These are phyloP conservation scores for Xylaria nigripes DNA, from an alignment of 495 filamentous ascomycete genomes.

Conservation along the genomic window DNA sequence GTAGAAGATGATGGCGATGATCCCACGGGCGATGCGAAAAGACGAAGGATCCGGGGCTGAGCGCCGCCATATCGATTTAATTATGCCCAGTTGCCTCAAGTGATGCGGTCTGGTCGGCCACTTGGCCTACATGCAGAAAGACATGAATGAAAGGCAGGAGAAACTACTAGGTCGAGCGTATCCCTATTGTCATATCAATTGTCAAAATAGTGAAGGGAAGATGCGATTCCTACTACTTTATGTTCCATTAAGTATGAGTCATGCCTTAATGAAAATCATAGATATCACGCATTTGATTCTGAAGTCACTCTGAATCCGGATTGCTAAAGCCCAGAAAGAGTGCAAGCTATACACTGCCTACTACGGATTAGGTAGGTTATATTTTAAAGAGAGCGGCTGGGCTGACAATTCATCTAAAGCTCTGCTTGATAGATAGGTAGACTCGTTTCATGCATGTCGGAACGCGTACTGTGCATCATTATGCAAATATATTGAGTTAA, in stretches of 20 bases:
- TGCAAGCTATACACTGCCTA: no score
- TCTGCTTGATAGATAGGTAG: no score
- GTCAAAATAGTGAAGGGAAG: background rate
- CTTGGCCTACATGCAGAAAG: background rate
- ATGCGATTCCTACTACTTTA: background rate
- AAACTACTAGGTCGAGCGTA: background rate
- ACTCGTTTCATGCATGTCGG: no score
- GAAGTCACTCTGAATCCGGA: background rate
- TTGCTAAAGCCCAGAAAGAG: background rate
- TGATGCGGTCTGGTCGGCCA: background rate
- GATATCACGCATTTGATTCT: background rate
- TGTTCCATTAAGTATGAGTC: background rate
- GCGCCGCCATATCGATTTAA: background rate
- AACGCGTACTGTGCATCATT: no score
- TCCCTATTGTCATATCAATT: background rate
- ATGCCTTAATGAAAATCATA: background rate
- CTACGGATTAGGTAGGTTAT: no score
- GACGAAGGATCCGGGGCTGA: constrained; percentile 24
- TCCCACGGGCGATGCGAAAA: constrained; percentile 19
- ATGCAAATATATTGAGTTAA: no score
- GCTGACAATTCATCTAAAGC: no score
- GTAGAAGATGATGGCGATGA: constrained; percentile 26
- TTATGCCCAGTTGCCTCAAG: background rate
- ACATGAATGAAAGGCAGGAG: background rate
- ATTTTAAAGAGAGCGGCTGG: no score